Conservation (phyloP, 768 basidiomycete genomes). For the Fomitopsis serialis region DNA sequence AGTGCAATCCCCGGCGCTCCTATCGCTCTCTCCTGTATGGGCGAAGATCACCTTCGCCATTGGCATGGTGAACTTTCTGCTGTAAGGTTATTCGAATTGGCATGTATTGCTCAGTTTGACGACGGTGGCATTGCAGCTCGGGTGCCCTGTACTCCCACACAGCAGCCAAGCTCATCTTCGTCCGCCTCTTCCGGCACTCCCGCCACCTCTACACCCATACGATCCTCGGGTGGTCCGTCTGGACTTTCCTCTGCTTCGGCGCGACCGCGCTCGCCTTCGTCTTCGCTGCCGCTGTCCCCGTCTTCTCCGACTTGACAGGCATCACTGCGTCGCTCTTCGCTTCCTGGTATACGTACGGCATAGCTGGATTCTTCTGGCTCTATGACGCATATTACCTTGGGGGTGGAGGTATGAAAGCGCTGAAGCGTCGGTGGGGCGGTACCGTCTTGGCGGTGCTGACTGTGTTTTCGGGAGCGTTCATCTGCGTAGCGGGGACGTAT, state of each 20-base stretch:
- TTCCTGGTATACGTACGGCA: slow-evolving; percentile 54
- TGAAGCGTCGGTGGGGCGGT: slow-evolving; percentile 29
- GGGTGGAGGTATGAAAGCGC: slow-evolving; percentile 27
- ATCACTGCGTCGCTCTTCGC: slow-evolving; percentile 50
- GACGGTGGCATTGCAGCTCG: slow-evolving; percentile 23
- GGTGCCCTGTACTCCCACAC: slow-evolving; percentile 45
- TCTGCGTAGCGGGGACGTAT: slow-evolving; percentile 48
- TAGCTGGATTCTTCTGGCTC: slow-evolving; percentile 51
- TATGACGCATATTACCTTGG: slow-evolving; percentile 41
- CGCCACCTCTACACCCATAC: slow-evolving; percentile 48
- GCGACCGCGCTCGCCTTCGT: slow-evolving; percentile 38
- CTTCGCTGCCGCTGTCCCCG: slow-evolving; percentile 45
- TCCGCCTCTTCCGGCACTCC: slow-evolving; percentile 44
- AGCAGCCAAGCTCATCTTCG: slow-evolving; percentile 48
- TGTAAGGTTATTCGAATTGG: too few relatives aligned
- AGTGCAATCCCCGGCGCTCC: slow-evolving; percentile 39
- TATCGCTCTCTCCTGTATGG: slow-evolving; percentile 45
- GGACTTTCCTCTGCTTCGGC: slow-evolving; percentile 39
- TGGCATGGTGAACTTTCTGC: slow-evolving; percentile 45
- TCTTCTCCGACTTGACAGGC: slow-evolving; percentile 50
- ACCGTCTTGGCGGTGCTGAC: slow-evolving; percentile 36
- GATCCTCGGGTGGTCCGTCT: slow-evolving; percentile 41
- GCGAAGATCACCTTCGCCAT: slow-evolving; percentile 45
- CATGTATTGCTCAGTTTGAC: too few relatives aligned
- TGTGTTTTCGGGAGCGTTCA: slow-evolving; percentile 43